Evolutionary conservation across 768 basidiomycete genomes (phyloP), one percentile per base, ranked within the genome.

Genomic region (Cubamyces sp.): DNA sequence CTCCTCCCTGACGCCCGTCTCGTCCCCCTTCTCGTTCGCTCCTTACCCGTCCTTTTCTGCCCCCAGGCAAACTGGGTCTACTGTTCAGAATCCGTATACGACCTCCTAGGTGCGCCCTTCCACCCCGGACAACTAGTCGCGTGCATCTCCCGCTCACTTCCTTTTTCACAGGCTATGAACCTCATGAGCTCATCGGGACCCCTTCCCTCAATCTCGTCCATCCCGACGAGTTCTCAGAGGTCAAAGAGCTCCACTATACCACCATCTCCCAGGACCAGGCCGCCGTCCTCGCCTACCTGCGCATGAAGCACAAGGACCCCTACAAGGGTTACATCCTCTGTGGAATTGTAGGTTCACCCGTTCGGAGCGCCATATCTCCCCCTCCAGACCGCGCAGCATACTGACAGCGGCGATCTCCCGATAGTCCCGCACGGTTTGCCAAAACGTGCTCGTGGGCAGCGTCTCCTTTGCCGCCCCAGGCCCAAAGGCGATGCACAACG

Each of bases 241-340:
- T 88, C n/a, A 82, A 82, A 68, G 79, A 80, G 61, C 76, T 91
- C 42, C 91, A 92, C 72, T 88, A 88, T 66, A 87, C 90, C 43
- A 92, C 90, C 1, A 91, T 92, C 64, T 77, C 80, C 43, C 82
- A 86, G 68, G 91, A 93, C 76, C 90, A 91, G 70, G 91, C 91
- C 0, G 91, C 91, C 0, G 87, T 84, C 18, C 81, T 92, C 21
- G 88, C 85, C 3, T 93, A 92, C 68, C 78, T 92, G 58, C 88
- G 91, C 56, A 80, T 93, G 76, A 82, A 83, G 70, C 91, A 92
- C 77, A 92, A 91, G 69, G 85, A 90, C 69, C 88, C 87, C 0
- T 84, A 84, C 75, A 85, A 86, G 63, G 91, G 90, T 5, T 92
- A 89, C 67, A 76, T 92, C 47, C 78, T 91, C 8, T 92, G 90